Evolutionary conservation across 805 yeast species (phyloP), one percentile per base, ranked within the genome.

Genomic region (Saturnispora halmiae): DNA sequence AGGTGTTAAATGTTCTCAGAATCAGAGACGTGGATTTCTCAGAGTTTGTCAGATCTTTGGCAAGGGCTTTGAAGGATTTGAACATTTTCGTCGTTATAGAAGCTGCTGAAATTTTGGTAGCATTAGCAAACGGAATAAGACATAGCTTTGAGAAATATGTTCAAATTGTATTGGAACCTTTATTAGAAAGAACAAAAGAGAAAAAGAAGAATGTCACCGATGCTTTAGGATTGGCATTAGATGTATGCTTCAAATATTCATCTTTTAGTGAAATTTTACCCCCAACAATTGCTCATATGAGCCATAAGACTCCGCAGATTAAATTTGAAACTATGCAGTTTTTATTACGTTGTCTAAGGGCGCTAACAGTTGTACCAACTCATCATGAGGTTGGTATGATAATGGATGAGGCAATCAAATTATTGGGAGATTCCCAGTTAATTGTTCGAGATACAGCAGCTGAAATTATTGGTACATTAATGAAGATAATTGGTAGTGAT

Each of bases 171-270:
- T 63, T 85, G 20, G 59, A 63, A 2, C 79, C 92, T 0, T 59
- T 83, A 43, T 60, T 92, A 32, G 96, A 86, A 49, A 71, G 96
- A 51, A 74, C 84, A 11, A 88, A 86, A 54, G 98, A 92, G 57
- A 87, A 83, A 65, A 90, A 90, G 53, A 79, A 73, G 20, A 65
- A 79, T 3, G 92, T 86, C 0, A 65, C 82, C 2, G 87, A 79
- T 19, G 81, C 92, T 0, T 64, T 90, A n/a, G 65, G 68, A 15
- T 61, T 58, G 20, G 79, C 90, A 0, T 64, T 88, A 39, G 82
- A 79, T 56, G 72, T 82, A 0, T 67, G 82, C 3, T 82, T 78
- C 48, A 53, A 52, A 26, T 63, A 63, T 45, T 65, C 79, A 9
- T 68, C 75, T 0, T 63, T 74, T 18, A 52, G 66, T 29, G 82